Evolutionary conservation across 2,329 filamentous ascomycete genomes (phyloP).

Genomic region (Arthroderma uncinatum): DNA sequence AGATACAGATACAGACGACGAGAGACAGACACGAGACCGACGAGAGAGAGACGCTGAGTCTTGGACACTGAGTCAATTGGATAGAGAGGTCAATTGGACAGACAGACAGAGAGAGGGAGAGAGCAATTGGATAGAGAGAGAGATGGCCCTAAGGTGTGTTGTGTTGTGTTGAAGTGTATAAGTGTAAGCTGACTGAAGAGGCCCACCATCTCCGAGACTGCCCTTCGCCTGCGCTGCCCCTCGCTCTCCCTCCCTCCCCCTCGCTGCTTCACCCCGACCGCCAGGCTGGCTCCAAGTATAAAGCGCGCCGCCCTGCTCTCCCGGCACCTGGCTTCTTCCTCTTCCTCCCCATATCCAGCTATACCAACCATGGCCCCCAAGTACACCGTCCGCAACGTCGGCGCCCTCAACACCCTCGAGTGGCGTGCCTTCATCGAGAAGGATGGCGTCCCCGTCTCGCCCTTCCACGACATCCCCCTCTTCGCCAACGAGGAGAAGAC

Average conservation of each 20-base stretch:
- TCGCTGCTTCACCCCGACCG: slow-evolving; percentile 7
- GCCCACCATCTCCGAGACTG: neutral
- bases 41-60: too few relatives aligned
- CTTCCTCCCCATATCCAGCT: slow-evolving; percentile 20
- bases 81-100: too few relatives aligned
- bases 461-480: slow-evolving; percentile 97
- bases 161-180: too few relatives aligned
- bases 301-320: slow-evolving; percentile 36
- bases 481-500: slow-evolving; percentile 95
- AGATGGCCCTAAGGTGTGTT: too few relatives aligned
- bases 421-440: slow-evolving; percentile 97
- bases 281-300: slow-evolving; percentile 16
- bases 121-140: too few relatives aligned
- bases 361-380: slow-evolving; percentile 27
- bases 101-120: too few relatives aligned
- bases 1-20: too few relatives aligned
- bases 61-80: too few relatives aligned
- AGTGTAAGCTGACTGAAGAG: too few relatives aligned
- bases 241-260: slow-evolving; percentile 16
- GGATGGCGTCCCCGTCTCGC: slow-evolving; percentile 85
- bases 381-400: slow-evolving; percentile 82
- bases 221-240: neutral
- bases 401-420: slow-evolving; percentile 82
- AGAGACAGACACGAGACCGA: too few relatives aligned
- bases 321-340: slow-evolving; percentile 38